Percentiles rank a stretch among this genome's conserved stretches.
These are phyloP conservation scores for Cercophora sp. DNA, from an alignment of 495 filamentous ascomycete species.

Conservation along the genomic window DNA sequence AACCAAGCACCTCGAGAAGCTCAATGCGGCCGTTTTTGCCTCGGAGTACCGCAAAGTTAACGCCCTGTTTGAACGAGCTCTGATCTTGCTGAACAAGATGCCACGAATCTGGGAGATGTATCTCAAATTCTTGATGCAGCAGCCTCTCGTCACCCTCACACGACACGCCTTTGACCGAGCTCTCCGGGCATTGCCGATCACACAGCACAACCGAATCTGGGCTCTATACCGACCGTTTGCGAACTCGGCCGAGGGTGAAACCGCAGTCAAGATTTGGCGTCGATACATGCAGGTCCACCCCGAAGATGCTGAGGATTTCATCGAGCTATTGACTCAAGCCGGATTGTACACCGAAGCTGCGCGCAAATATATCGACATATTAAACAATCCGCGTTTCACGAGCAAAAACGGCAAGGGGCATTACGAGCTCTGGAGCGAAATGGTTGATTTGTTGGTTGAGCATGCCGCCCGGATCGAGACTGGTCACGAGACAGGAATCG, in stretches of 20 bases:
- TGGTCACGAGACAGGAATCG: constrained; percentile 71
- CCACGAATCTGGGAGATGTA: constrained; percentile 98
- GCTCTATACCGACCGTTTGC: constrained; percentile 87
- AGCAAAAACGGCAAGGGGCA: constrained; percentile 92
- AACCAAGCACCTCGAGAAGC: constrained; percentile 72
- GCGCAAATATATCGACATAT: constrained; percentile 85
- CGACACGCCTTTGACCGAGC: constrained; percentile 91
- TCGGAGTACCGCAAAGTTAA: constrained; percentile 92
- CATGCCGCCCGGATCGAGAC: constrained; percentile 84
- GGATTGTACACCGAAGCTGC: constrained; percentile 88
- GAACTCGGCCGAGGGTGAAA: constrained; percentile 85
- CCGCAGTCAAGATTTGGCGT: constrained; percentile 89
- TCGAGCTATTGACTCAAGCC: constrained; percentile 78
- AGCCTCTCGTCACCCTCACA: constrained; percentile 88
- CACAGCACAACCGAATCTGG: constrained; percentile 98
- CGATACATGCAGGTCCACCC: constrained; percentile 98
- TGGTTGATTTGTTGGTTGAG: constrained; percentile 93
- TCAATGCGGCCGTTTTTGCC: constrained; percentile 77
- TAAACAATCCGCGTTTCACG: constrained; percentile 87
- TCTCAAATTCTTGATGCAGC: constrained; percentile 81
- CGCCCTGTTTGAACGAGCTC: constrained; percentile 85
- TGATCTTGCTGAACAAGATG: constrained; percentile 98
- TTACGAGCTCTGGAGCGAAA: constrained; percentile 96
- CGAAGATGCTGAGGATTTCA: constrained; percentile 92
- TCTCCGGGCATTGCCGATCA: constrained; percentile 88